These are phyloP conservation scores for Heracleum sosnowskyi DNA, from an alignment of 129 eudicot genomes.

Conservation along the genomic window DNA sequence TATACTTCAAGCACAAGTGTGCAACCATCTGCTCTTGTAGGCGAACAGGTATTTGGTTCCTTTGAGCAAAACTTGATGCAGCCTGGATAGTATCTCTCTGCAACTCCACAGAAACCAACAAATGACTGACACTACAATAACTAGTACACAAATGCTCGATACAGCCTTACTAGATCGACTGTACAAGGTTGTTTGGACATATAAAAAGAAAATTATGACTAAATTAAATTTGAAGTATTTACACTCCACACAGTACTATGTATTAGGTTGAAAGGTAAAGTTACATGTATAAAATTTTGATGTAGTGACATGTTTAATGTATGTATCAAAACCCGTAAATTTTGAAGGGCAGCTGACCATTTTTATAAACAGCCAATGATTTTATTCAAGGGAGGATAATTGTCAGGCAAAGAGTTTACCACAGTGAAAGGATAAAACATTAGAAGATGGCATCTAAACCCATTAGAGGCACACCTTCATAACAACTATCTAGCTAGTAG, in stretches of 20 bases:
- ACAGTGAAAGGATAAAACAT: not conserved
- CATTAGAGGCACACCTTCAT: not conserved
- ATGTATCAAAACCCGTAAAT: not conserved
- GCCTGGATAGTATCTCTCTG: slow-evolving; percentile 68
- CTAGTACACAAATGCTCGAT: not conserved
- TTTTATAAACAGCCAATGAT: too few relatives aligned
- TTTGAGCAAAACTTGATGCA: slow-evolving; percentile 59
- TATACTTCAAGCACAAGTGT: slow-evolving; percentile 48
- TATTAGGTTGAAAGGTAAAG: not conserved
- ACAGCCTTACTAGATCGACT: not conserved
- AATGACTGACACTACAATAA: not conserved
- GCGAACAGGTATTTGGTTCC: slow-evolving; percentile 51
- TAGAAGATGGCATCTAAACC: not conserved
- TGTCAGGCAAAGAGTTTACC: not conserved
- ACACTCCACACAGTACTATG: not conserved
- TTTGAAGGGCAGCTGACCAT: not conserved
- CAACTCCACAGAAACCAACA: not conserved
- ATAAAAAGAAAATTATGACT: not conserved
- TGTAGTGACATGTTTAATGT: not conserved
- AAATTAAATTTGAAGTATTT: not conserved
- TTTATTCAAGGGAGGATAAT: not conserved
- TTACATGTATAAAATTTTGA: too few relatives aligned
- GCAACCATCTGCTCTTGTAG: slow-evolving; percentile 64
- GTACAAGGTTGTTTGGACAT: not conserved
- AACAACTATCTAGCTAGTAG: not conserved